Conservation (phyloP, 2,329 filamentous ascomycete species). For the Phoma sp. region DNA sequence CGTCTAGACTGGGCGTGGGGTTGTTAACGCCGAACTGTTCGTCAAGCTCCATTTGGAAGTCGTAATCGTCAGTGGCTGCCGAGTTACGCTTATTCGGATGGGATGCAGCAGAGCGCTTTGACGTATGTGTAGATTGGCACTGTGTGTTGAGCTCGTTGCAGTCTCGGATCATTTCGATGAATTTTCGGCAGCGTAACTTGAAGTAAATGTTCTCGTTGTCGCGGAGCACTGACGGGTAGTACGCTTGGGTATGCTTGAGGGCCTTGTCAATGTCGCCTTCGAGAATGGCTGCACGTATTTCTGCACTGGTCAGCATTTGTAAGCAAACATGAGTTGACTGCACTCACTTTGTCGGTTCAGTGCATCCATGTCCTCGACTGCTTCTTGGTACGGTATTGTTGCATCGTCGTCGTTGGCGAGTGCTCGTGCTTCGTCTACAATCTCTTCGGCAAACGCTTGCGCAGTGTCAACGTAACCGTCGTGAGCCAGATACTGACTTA, state of each 20-base stretch:
- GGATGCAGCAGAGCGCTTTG: conserved; percentile 39
- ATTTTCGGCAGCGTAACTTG: conserved; percentile 85
- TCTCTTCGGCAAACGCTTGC: conserved; percentile 83
- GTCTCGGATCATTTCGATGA: conserved; percentile 79
- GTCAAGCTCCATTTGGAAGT: conserved; percentile 66
- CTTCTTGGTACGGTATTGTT: conserved; percentile 64
- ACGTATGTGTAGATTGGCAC: conserved; percentile 30
- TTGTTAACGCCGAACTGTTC: conserved; percentile 56
- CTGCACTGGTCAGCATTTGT: conserved; percentile 56
- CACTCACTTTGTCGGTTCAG: conserved; percentile 81
- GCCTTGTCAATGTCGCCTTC: conserved; percentile 92
- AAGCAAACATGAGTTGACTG: background rate
- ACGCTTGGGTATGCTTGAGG: conserved; percentile 78
- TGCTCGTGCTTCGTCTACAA: conserved; percentile 74
- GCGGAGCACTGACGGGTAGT: conserved; percentile 81
- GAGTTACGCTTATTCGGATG: conserved; percentile 45
- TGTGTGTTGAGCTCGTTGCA: conserved; percentile 53
- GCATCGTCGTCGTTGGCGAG: conserved; percentile 65
- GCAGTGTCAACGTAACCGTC: conserved; percentile 96
- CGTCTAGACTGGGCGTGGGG: conserved; percentile 35
- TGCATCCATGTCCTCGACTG: conserved; percentile 84
- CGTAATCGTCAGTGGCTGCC: conserved; percentile 55
- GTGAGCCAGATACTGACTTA: conserved; percentile 89
- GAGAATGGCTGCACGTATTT: conserved; percentile 84
- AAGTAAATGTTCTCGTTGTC: conserved; percentile 88